Evolutionary conservation across 139 green algal species (phyloP).

Genomic region (Microglena sp.): DNA sequence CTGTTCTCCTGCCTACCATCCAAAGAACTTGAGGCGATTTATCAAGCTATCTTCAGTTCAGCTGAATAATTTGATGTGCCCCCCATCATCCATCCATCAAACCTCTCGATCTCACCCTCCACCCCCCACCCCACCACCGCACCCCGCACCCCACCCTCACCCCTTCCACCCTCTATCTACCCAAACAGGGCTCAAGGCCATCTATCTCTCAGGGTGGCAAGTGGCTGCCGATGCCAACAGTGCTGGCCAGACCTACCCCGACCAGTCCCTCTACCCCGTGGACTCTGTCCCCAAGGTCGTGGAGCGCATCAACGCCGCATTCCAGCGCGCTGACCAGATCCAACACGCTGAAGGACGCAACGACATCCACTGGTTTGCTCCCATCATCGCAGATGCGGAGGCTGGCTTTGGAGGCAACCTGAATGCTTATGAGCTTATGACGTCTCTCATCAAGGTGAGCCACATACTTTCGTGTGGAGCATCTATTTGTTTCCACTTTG

Average conservation of each 20-base stretch:
- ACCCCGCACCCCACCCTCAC: neutral
- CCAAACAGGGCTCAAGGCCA: conserved; percentile 76
- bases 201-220: conserved; percentile 87
- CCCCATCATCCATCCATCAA: too few relatives aligned
- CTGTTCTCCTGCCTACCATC: too few relatives aligned
- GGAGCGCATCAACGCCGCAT: conserved; percentile 66
- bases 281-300: conserved; percentile 65
- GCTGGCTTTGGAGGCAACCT: conserved; percentile 75
- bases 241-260: conserved; percentile 64
- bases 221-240: conserved; percentile 71
- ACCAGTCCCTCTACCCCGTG: conserved; percentile 72
- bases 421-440: conserved; percentile 72
- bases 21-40: too few relatives aligned
- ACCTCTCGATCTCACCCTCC: neutral
- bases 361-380: conserved; percentile 59
- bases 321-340: conserved; percentile 62
- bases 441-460: conserved; percentile 62
- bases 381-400: conserved; percentile 72
- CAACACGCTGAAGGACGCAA: conserved; percentile 50
- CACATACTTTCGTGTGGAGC: too few relatives aligned
- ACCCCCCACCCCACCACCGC: neutral
- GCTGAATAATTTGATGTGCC: too few relatives aligned
- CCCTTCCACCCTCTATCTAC: neutral
- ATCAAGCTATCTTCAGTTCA: too few relatives aligned
- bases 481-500: too few relatives aligned